Evolutionary conservation across 257 asterid species (phyloP), one percentile per base, ranked within the genome.

Genomic region (Ilex aquifolium): DNA sequence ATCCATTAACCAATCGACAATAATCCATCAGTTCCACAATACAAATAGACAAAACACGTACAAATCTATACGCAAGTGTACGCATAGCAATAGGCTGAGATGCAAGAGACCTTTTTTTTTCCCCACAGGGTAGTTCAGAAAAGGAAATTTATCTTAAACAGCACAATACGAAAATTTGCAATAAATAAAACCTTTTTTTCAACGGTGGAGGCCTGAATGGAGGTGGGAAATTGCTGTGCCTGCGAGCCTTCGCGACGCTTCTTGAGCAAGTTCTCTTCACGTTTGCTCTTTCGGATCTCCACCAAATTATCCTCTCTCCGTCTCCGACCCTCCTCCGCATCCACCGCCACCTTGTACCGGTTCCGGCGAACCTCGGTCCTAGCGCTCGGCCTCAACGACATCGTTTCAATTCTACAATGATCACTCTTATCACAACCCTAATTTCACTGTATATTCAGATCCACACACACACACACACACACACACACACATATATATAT

Each of bases 231-330:
- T 17, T 80, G 94, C 60, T 77, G 84, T 62, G 74, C 68, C 59
- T 65, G 82, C 32, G 82, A 73, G 0, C 95, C 97, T 76, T 91
- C 98, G n/a, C 94, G 88, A 9, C 97, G 89, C 84, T 89, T 89
- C 67, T 89, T 86, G 29, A 86, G 86, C 73, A 89, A 79, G 60
- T 86, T 86, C 66, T 89, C 97, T 80, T 91, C 96, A 50, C 98
- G 94, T 82, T 84, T 88, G 64, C 59, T 86, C 79, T 91, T 91
- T 3, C 96, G 95, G 83, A 91, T 91, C 95, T 91, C 98, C 68
- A 91, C 98, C 96, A 88, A 78, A 53, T 86, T 88, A 51, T 91
- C 98, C 82, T 86, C 98, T 78, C 98, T 82, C 76, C 96, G 79
- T 13, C 98, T 69, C 46, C 98, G 81, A 13, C 98, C 98, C 69